phyloP scores from a whole-genome alignment of 257 asterid genomes.

The Thymus quinquecostatus region DNA sequence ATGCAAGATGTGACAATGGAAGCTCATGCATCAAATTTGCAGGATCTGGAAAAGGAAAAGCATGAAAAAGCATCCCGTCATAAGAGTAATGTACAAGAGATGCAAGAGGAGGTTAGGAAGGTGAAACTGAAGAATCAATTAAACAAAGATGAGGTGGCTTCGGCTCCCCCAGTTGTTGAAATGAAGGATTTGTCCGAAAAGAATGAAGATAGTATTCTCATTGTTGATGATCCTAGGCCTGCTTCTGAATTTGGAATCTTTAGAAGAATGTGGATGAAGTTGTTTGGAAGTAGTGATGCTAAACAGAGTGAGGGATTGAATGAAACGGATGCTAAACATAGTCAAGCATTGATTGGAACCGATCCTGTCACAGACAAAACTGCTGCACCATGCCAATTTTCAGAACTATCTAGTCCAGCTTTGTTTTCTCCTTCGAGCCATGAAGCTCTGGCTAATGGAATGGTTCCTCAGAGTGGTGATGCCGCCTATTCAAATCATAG shows the following conservation, averaged over 20 bases:
- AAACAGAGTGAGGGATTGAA: conserved; percentile 22
- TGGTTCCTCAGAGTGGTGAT: conserved; percentile 28
- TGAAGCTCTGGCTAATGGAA: conserved; percentile 33
- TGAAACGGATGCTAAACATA: conserved; percentile 28
- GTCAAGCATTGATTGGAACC: conserved; percentile 30
- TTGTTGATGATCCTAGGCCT: conserved; percentile 33
- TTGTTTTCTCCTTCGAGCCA: conserved; percentile 51
- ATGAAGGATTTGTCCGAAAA: conserved; percentile 36
- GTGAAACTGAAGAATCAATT: conserved; percentile 34
- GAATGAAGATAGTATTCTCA: conserved; percentile 4
- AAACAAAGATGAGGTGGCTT: conserved; percentile 38
- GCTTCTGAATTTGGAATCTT: conserved; percentile 49
- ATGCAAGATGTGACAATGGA: conserved; percentile 29
- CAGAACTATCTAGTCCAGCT: conserved; percentile 32
- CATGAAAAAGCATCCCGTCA: conserved; percentile 25
- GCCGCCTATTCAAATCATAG: conserved; percentile 32
- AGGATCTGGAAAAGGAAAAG: conserved; percentile 34
- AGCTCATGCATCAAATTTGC: conserved; percentile 28
- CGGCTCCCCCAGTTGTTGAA: conserved; percentile 41
- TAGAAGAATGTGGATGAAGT: conserved; percentile 51
- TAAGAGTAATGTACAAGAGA: conserved; percentile 32
- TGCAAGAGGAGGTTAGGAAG: conserved; percentile 31
- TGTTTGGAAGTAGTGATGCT: conserved; percentile 50
- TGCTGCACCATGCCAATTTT: conserved; percentile 31
- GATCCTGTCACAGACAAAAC: conserved; percentile 34